Conservation (phyloP, 768 basidiomycete genomes). For the Russula foetens region DNA sequence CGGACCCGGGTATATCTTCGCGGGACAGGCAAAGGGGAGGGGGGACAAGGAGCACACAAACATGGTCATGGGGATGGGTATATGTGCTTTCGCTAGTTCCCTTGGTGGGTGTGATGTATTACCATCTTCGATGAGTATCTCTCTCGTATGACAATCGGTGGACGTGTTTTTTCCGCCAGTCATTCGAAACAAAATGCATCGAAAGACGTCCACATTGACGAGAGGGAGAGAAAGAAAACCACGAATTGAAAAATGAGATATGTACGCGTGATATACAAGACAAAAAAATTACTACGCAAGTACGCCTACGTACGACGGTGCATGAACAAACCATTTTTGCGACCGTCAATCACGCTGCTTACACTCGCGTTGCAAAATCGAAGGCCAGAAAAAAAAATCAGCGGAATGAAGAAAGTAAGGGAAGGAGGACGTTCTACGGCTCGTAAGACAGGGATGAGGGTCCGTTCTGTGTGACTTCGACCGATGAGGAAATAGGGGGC, state of each 20-base stretch:
- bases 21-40: background rate
- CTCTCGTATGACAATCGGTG: background rate
- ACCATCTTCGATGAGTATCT: background rate
- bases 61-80: slow-evolving; percentile 12
- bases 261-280: background rate
- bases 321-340: background rate
- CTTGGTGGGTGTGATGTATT: slow-evolving; percentile 4
- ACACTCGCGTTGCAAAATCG: slow-evolving; percentile 5
- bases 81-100: slow-evolving; percentile 4
- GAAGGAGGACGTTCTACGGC: slow-evolving; percentile 14
- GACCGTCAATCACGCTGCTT: background rate
- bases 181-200: background rate
- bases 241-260: background rate
- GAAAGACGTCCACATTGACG: background rate
- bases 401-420: background rate
- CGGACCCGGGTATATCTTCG: background rate
- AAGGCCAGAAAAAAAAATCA: background rate
- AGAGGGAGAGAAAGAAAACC: background rate
- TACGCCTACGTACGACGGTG: slow-evolving; percentile 3
- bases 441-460: background rate
- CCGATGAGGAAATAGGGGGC: slow-evolving; percentile 3
- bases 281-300: slow-evolving; percentile 9
- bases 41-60: background rate
- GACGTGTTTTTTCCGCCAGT: background rate
- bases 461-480: slow-evolving; percentile 4